Base-by-base conservation (phyloP, 2,329 filamentous ascomycete genomes). In the Pestalotiopsis sp. region DNA sequence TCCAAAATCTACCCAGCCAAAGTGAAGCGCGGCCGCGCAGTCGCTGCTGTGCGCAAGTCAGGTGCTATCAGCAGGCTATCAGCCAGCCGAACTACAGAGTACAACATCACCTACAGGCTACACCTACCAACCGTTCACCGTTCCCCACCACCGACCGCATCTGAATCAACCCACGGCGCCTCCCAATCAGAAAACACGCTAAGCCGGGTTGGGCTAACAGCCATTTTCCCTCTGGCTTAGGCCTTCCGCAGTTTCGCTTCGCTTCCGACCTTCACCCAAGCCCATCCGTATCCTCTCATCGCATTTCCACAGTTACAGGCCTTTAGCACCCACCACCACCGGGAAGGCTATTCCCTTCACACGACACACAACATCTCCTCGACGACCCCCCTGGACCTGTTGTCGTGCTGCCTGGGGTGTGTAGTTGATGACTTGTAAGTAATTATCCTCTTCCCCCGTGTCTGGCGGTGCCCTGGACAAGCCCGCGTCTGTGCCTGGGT, bases 341-440 rank as follows among this genome's bases (percentile, higher is more conserved):
- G 58, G 59, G 45, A 67, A 58, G 60, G 66, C 66, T 61, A 60
- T 61, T 23, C 66, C 61, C 58, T 58, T 11, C 31, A 52, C 64
- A 59, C 45, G 45, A 59, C 64, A 27, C 64, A 60, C 41, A 36
- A 62, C 64, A 66, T 39, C 20, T 49, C 52, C 36, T 68, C 70
- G 71, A 68, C 68, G 67, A 68, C 66, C 36, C 38, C 64, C 38
- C 20, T 59, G 23, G 27, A 45, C 64, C 41, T 49, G 64, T 59
- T 65, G 49, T 39, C 31, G 39, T 59, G 69, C 61, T 62, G 66
- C 66, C 70, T 73, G 70, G 72, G 67, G 67, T 69, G 67, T 62
- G 68, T 71, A 71, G 71, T 79, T 75, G 74, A 79, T 77, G 75
- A 76, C 72, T 75, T 69, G 77, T 79, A 77, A 79, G 77, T 79